Evolutionary conservation across 306 rosid species (phyloP).

Genomic region (Comarum palustre): DNA sequence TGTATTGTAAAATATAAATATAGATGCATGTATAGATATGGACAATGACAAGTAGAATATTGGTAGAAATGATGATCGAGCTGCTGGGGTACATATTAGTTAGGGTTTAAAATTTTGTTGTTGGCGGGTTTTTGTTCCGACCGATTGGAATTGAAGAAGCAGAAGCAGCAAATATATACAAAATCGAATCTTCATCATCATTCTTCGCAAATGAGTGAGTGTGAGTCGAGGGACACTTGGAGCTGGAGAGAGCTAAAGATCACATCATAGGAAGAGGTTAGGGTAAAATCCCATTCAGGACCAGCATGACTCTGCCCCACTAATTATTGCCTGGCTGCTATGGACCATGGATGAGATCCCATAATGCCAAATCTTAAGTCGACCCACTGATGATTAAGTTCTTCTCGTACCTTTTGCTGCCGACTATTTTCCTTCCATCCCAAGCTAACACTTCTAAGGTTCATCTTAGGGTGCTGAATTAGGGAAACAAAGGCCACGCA

Average conservation of each 20-base stretch:
- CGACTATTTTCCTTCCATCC: constrained; percentile 27
- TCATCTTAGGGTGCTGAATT: not conserved
- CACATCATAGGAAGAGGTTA: constrained; percentile 34
- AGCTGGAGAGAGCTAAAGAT: constrained; percentile 21
- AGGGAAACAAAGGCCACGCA: not conserved
- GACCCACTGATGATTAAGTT: constrained; percentile 25
- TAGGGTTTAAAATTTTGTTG: constrained; percentile 27
- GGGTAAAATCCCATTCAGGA: constrained; percentile 40
- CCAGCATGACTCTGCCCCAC: constrained; percentile 55
- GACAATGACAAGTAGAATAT: constrained; percentile 30
- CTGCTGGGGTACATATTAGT: constrained; percentile 15
- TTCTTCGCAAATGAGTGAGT: constrained; percentile 16
- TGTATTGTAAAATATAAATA: not conserved
- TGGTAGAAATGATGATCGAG: constrained; percentile 9
- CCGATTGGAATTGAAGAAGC: constrained; percentile 52
- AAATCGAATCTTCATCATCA: constrained; percentile 30
- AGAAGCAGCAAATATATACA: constrained; percentile 18
- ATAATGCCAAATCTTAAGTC: constrained; percentile 32
- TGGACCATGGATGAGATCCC: constrained; percentile 40
- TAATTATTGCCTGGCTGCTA: constrained; percentile 50
- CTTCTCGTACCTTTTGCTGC: constrained; percentile 21
- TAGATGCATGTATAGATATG: not conserved
- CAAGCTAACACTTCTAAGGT: not conserved
- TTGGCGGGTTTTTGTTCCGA: constrained; percentile 75
- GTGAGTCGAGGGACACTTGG: not conserved